Percentiles rank a stretch among this genome's conserved stretches.
Conservation (phyloP, 1,284 basidiomycete species). For the Porodaedalea pini region DNA sequence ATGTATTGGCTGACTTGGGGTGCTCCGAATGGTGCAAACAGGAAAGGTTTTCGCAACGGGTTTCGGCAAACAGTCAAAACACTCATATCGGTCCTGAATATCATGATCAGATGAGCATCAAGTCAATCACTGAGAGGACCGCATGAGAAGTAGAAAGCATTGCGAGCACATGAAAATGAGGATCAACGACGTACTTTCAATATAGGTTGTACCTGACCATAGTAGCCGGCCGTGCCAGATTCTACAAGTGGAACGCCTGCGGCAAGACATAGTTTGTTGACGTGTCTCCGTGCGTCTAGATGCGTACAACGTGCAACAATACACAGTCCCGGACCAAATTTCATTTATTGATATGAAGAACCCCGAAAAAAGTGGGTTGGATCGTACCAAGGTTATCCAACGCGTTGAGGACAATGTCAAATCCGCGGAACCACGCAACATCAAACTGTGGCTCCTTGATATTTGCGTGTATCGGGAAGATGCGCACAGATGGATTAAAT, state of each 20-base stretch:
- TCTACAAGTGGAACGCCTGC: constrained; percentile 90
- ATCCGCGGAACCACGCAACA: constrained; percentile 83
- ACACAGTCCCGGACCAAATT: neutral
- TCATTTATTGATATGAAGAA: neutral
- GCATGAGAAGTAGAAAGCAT: neutral
- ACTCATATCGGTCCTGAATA: constrained; percentile 78
- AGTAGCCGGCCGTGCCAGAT: constrained; percentile 94
- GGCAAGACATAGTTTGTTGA: constrained; percentile 97
- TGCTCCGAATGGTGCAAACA: constrained; percentile 97
- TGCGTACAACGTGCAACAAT: neutral
- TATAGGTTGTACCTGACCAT: constrained; percentile 81
- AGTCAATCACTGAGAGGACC: too few relatives aligned
- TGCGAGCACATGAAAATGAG: constrained; percentile 8
- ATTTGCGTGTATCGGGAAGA: constrained; percentile 90
- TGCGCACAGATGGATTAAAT: constrained; percentile 90
- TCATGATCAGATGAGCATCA: too few relatives aligned
- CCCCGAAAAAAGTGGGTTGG: too few relatives aligned
- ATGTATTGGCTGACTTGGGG: constrained; percentile 95
- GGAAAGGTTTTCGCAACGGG: constrained; percentile 92
- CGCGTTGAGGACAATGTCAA: constrained; percentile 94
- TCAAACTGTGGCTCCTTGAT: constrained; percentile 95
- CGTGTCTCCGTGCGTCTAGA: constrained; percentile 83
- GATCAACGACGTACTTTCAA: constrained; percentile 51
- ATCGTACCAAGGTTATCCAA: constrained; percentile 90
- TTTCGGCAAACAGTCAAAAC: constrained; percentile 90